A percentile compares a stretch with the other conserved stretches of the same genome.
phyloP scores from a whole-genome alignment of 2,329 filamentous ascomycete species.

The Chalaropsis thielavioides region DNA sequence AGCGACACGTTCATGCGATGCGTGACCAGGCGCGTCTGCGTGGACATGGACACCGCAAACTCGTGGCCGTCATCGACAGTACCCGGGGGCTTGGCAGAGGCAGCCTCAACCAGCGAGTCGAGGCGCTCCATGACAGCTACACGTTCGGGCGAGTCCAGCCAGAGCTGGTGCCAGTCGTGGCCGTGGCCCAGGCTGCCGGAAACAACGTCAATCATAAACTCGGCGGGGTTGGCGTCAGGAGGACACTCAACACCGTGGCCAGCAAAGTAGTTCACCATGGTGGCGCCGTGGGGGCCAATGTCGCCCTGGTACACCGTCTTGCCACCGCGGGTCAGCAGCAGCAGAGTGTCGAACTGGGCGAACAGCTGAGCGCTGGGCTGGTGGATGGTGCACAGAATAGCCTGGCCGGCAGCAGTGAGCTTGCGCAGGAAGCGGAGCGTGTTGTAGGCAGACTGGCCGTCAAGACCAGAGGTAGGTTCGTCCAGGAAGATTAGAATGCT shows the following conservation, averaged over 20 bases:
- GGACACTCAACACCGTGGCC: conserved; percentile 49
- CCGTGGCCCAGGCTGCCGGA: conserved; percentile 34
- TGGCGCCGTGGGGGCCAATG: conserved; percentile 37
- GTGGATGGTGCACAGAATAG: conserved; percentile 55
- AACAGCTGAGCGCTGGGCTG: conserved; percentile 55
- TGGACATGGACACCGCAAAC: conserved; percentile 53
- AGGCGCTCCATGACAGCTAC: conserved; percentile 45
- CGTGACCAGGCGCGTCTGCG: conserved; percentile 50
- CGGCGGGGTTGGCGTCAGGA: conserved; percentile 52
- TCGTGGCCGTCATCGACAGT: conserved; percentile 43
- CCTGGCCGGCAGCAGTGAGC: conserved; percentile 50
- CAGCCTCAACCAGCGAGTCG: conserved; percentile 42
- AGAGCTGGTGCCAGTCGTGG: conserved; percentile 54
- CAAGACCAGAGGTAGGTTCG: conserved; percentile 50
- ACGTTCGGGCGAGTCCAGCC: conserved; percentile 50
- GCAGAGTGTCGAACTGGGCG: conserved; percentile 49
- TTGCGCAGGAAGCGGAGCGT: conserved; percentile 52
- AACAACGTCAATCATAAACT: conserved; percentile 56
- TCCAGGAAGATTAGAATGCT: conserved; percentile 46
- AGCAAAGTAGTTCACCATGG: conserved; percentile 49
- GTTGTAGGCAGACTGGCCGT: conserved; percentile 53
- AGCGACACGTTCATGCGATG: conserved; percentile 47
- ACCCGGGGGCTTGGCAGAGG: conserved; percentile 32
- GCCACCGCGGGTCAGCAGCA: conserved; percentile 50
- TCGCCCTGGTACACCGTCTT: conserved; percentile 54